Base-by-base conservation (phyloP, 257 asterid species). In the Coffea canephora region DNA sequence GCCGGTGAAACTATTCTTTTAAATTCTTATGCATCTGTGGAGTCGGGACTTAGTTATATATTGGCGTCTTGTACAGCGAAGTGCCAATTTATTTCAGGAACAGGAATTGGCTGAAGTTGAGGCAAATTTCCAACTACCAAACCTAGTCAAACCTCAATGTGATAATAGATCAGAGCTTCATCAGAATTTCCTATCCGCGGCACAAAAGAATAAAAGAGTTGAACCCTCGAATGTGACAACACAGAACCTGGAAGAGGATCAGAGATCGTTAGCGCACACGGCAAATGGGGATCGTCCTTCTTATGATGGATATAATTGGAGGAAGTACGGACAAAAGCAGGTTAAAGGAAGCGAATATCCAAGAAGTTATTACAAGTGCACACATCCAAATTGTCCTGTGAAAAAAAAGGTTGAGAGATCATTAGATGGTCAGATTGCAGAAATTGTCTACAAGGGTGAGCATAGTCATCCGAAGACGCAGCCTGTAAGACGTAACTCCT, bases 311-410 rank as follows among this genome's bases (percentile, higher is more conserved):
- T 91, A 94, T 85, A 89, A 77, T 64, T 94, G 98, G 98, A 88
- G 97, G 81, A 94, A 94, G 83, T 94, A 94, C 76, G 97, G 98
- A 68, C 97, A 94, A 85, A 94, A 94, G 81, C 94, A 87, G 82
- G 98, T 94, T 43, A 94, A 91, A 85, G 97, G 96, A 62, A 94
- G 97, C 45, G 93, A 94, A 78, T 88, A 79, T 79, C 94, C 96
- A 46, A 89, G 97, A 87, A 94, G 98, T 82, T 94, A 93, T 81
- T 93, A 89, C 85, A 94, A 93, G 77, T 94, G 98, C 69, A 93
- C 98, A 6, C 84, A 89, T 81, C 95, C 92, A 9, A 90, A 85
- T 76, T 94, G 98, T 77, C 94, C 93, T 0, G 93, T 89, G 85
- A 94, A 90, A 81, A 94, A 93, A 86, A 93, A 87, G 85, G 96